These are phyloP conservation scores for Flaveria sonorensis DNA, from an alignment of 129 eudicot species.

Conservation along the genomic window DNA sequence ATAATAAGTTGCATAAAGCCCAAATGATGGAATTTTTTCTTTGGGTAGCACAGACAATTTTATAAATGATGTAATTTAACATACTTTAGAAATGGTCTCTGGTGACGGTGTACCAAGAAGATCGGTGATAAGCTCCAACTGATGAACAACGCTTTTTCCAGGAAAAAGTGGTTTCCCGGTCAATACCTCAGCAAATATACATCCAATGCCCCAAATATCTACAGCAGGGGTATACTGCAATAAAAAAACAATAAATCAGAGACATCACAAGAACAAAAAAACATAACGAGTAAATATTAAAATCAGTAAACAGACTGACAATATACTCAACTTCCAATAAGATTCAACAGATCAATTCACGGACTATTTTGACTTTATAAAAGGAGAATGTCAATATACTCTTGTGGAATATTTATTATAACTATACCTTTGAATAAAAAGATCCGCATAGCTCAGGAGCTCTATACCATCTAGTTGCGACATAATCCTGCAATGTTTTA, in stretches of 20 bases:
- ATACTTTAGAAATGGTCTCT: slow-evolving; percentile 78
- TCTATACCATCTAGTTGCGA: slow-evolving; percentile 92
- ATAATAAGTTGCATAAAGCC: not conserved
- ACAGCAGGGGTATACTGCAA: slow-evolving; percentile 90
- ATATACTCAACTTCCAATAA: too few species aligned
- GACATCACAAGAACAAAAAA: not conserved
- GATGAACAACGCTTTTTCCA: slow-evolving; percentile 87
- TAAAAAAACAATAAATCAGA: not conserved
- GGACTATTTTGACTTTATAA: not conserved
- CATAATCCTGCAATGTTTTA: slow-evolving; percentile 68
- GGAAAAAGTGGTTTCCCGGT: slow-evolving; percentile 87
- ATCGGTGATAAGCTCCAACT: slow-evolving; percentile 85
- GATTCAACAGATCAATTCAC: too few species aligned
- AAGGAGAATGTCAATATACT: slow-evolving; percentile 4
- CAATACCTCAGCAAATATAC: slow-evolving; percentile 85
- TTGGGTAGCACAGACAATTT: not conserved
- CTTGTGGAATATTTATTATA: not conserved
- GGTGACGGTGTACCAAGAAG: slow-evolving; percentile 79
- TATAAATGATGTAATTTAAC: not conserved
- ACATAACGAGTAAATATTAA: not conserved
- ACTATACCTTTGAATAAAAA: slow-evolving; percentile 75
- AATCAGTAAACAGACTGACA: slow-evolving; percentile 11
- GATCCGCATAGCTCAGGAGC: slow-evolving; percentile 96
- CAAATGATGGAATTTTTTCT: not conserved
- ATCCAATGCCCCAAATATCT: slow-evolving; percentile 90